Evolutionary conservation across 441 rosid genomes (phyloP).

Genomic region (Populus hybrid): DNA sequence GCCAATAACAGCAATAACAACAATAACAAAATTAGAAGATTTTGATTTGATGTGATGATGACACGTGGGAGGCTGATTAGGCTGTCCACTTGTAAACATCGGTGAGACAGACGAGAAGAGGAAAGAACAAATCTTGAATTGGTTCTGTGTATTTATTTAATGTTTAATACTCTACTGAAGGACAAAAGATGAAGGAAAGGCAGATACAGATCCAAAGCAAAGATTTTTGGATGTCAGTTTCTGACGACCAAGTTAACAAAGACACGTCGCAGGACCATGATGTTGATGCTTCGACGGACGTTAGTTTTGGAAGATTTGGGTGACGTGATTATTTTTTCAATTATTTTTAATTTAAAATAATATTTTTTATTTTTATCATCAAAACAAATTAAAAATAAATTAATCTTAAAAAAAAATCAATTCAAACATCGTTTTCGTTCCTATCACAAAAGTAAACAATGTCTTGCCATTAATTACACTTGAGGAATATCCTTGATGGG

Average conservation of each 20-base stretch:
- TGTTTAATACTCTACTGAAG: not conserved
- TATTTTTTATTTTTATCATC: no score
- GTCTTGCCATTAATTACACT: no score
- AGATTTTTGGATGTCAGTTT: not conserved
- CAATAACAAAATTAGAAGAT: not conserved
- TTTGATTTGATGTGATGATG: not conserved
- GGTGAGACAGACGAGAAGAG: not conserved
- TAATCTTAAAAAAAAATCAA: no score
- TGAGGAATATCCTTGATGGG: not conserved
- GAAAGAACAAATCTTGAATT: not conserved
- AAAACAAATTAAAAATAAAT: no score
- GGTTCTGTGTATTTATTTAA: not conserved
- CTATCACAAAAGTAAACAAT: no score
- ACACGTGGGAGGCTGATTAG: constrained; percentile 19
- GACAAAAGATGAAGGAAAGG: not conserved
- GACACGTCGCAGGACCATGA: not conserved
- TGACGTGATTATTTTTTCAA: no score
- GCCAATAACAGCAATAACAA: not conserved
- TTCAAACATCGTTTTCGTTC: no score
- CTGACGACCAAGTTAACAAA: not conserved
- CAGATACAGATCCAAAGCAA: not conserved
- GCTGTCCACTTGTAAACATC: not conserved
- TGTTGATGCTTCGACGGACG: not conserved
- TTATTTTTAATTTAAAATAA: no score
- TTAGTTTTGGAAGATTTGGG: not conserved